Base-by-base conservation (phyloP, 164 flowering plant genomes). In the Magnolia sinica region DNA sequence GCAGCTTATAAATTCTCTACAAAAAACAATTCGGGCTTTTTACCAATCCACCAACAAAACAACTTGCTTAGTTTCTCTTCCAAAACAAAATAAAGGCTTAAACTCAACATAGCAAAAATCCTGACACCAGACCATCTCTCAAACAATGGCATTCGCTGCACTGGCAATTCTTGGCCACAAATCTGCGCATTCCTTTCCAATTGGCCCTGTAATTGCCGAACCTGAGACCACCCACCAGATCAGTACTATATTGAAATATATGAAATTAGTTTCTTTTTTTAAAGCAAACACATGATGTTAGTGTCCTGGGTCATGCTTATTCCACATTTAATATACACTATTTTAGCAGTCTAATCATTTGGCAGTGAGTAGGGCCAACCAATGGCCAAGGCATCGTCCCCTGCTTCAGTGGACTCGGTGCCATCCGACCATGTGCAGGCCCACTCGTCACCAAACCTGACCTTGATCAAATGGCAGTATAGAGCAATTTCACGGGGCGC, bases 131-230 rank as follows among this genome's bases (percentile, higher is more conserved):
- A 23, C 8, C 19, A 79, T 59, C 84, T 29, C 58, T 59, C 49
- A 86, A 63, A 84, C 86, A 51, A 84, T 86, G 7, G 87, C 84
- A 75, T 86, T 86, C 19, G 87, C 88, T 19, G 88, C 88, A 79
- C 88, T 86, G 1, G 87, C 88, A 79, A 86, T 86, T 70, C 88
- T 84, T 1, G 88, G 88, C 88, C 88, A 86, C 31, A 86, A 23
- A 76, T 86, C 87, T 52, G 87, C 88, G 77, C 87, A 86, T 78
- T 86, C 88, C 83, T 86, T 86, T 50, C 88, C 88, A 76, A 83
- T 86, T n/a, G 88, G 88, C 8, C 88, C 88, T 24, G 88, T 84
- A 3, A 86, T 86, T 2, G 87, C 87, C 76, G 87, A 86, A 14
- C 88, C 83, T 87, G 72, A 64, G 68, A 75, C 76, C 64, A 72